Conservation (phyloP, 73 alveolate genomes). For the Paramecium caudatum region DNA sequence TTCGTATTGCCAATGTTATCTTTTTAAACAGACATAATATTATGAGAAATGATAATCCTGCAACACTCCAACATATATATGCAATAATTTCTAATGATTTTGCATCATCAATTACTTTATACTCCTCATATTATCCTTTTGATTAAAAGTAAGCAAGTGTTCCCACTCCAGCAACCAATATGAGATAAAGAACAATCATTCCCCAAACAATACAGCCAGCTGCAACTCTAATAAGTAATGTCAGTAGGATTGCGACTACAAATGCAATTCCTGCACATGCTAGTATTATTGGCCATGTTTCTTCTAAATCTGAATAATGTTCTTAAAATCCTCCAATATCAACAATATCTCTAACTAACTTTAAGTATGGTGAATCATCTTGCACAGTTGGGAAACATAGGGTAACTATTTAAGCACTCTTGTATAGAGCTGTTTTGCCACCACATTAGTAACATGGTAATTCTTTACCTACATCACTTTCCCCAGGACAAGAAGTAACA, state of each 20-base stretch:
- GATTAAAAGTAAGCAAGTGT: conserved; percentile 5
- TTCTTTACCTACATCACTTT: conserved; percentile 36
- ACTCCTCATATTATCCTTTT: conserved; percentile 75
- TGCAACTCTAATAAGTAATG: conserved; percentile 46
- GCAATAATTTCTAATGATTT: conserved; percentile 72
- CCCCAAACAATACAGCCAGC: conserved; percentile 76
- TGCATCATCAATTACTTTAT: conserved; percentile 74
- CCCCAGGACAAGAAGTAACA: conserved; percentile 51
- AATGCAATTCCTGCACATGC: conserved; percentile 70
- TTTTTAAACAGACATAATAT: conserved; percentile 83
- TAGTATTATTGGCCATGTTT: conserved; percentile 63
- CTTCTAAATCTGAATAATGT: conserved; percentile 41
- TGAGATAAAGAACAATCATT: conserved; percentile 14
- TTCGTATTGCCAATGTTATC: conserved; percentile 84
- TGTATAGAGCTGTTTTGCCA: background rate
- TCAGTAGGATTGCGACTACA: background rate
- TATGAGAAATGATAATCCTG: conserved; percentile 76
- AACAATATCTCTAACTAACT: background rate
- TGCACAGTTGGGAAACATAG: conserved; percentile 36
- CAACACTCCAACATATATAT: conserved; percentile 76
- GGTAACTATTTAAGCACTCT: background rate
- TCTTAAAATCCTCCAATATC: background rate
- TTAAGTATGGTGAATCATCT: background rate
- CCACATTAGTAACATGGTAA: conserved; percentile 17
- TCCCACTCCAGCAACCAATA: conserved; percentile 39